These are phyloP conservation scores for Porphyrellus cyaneotinctus DNA, from an alignment of 768 basidiomycete species.

Conservation along the genomic window DNA sequence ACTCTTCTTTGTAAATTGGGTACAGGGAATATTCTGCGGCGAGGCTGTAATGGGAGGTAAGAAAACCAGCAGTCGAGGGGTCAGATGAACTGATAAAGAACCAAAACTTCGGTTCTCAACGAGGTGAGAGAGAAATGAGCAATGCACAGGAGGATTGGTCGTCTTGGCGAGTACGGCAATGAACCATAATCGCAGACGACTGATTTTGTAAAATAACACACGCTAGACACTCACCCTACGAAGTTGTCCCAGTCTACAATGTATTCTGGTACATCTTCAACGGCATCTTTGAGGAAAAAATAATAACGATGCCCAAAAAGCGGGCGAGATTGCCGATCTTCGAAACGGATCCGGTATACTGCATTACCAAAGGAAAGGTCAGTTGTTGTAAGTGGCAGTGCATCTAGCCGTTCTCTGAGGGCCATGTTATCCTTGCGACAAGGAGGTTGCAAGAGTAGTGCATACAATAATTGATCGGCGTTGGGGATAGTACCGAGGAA, in stretches of 20 bases:
- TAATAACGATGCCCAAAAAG: slow-evolving; percentile 89
- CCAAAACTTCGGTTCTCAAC: background rate
- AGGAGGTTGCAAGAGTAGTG: slow-evolving; percentile 15
- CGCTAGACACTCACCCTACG: slow-evolving; percentile 52
- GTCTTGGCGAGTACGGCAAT: background rate
- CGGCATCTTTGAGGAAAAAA: slow-evolving; percentile 92
- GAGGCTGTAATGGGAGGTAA: slow-evolving; percentile 48
- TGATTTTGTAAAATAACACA: background rate
- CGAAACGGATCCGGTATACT: slow-evolving; percentile 87
- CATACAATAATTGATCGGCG: slow-evolving; percentile 77
- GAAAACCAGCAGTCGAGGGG: background rate
- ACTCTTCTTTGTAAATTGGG: slow-evolving; percentile 78
- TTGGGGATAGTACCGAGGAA: slow-evolving; percentile 98
- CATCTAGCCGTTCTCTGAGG: slow-evolving; percentile 65
- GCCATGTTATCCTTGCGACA: slow-evolving; percentile 13
- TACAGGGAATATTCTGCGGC: slow-evolving; percentile 77
- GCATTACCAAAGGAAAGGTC: slow-evolving; percentile 86
- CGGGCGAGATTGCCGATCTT: slow-evolving; percentile 56
- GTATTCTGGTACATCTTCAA: slow-evolving; percentile 96
- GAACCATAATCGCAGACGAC: background rate
- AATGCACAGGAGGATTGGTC: background rate
- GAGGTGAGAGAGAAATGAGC: background rate
- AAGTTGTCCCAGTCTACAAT: slow-evolving; percentile 96
- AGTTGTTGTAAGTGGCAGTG: slow-evolving; percentile 57
- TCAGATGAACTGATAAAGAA: background rate